Evolutionary conservation across 1,139 yeast genomes (phyloP), one percentile per base, ranked within the genome.

Genomic region (Yamadazyma sp.): DNA sequence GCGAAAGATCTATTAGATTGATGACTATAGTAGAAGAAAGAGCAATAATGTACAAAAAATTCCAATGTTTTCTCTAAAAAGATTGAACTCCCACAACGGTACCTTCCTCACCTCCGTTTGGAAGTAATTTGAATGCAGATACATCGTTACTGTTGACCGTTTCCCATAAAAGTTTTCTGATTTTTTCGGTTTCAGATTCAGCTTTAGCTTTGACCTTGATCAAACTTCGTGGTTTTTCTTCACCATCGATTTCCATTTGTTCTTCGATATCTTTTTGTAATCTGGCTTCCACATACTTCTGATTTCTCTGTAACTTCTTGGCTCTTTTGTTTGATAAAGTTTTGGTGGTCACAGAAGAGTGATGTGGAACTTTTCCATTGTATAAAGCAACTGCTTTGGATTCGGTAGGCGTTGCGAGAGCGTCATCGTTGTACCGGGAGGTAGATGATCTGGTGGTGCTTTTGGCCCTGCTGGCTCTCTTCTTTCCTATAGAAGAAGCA

Each of bases 41-140:
- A 20, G 8, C 25, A 15, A 8, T 36, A 25, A 25, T 33, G 25
- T 36, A 36, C 36, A 31, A 10, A 20, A 17, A 17, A 30, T 7
- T 17, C 8, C 17, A 30, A 17, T 28, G 23, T 12, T 27, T 16
- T n/a, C 12, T 26, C 12, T 64, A 71, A 51, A 69, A 72, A 20
- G 75, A 65, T 54, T 84, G 87, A 28, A 83, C 81, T 28, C 97
- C 97, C 45, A 89, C 66, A 3, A 95, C 85, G 27, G 96, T 89
- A 41, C 96, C 96, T 52, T 81, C 79, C 23, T 85, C 85, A 28
- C 69, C 22, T 20, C 22, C 22, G 22, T 20, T 64, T 11, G 73
- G 56, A 36, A 66, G 62, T 30, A 75, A 62, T 22, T 66, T 60
- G 41, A 81, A 67, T 9, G 73, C 73, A 33, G 69, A 69, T 26